A percentile compares a stretch with the other conserved stretches of the same genome.
These are phyloP conservation scores for Cryptococcus sp. DNA, from an alignment of 1,284 basidiomycete species.

Conservation along the genomic window DNA sequence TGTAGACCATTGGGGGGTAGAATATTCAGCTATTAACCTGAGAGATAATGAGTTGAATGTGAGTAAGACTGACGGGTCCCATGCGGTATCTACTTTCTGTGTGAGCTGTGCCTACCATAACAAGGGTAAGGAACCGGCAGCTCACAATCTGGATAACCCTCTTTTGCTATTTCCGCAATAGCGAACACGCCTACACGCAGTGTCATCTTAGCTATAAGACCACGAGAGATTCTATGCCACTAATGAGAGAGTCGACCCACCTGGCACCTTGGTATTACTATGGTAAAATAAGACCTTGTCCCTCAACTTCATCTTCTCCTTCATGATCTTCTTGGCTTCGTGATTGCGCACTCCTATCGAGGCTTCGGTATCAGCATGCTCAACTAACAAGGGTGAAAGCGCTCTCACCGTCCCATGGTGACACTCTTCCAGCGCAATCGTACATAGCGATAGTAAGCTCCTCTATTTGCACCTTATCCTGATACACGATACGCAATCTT, in stretches of 20 bases:
- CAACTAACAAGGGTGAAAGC: too few relatives aligned
- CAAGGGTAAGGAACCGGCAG: conserved; percentile 10
- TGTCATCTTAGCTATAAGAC: neutral
- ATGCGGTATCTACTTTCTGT: conserved; percentile 69
- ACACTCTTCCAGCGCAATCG: conserved; percentile 56
- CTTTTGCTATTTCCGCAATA: conserved; percentile 76
- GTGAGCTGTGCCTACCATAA: conserved; percentile 4
- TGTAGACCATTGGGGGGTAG: conserved; percentile 33
- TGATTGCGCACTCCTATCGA: conserved; percentile 64
- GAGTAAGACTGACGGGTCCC: conserved; percentile 67
- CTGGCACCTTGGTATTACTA: conserved; percentile 87
- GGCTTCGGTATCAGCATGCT: too few relatives aligned
- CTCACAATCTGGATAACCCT: conserved; percentile 87
- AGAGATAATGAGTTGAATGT: neutral
- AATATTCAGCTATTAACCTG: neutral
- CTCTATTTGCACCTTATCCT: neutral
- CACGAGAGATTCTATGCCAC: neutral
- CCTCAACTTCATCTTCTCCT: conserved; percentile 75
- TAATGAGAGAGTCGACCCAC: conserved; percentile 52
- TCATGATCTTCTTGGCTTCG: conserved; percentile 90
- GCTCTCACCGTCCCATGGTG: conserved; percentile 79
- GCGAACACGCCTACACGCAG: conserved; percentile 69
- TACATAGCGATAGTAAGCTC: neutral
- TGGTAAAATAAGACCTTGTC: conserved; percentile 81
- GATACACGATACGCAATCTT: too few relatives aligned